phyloP scores from a whole-genome alignment of 2,329 filamentous ascomycete genomes.

The Aspergillus proliferans region DNA sequence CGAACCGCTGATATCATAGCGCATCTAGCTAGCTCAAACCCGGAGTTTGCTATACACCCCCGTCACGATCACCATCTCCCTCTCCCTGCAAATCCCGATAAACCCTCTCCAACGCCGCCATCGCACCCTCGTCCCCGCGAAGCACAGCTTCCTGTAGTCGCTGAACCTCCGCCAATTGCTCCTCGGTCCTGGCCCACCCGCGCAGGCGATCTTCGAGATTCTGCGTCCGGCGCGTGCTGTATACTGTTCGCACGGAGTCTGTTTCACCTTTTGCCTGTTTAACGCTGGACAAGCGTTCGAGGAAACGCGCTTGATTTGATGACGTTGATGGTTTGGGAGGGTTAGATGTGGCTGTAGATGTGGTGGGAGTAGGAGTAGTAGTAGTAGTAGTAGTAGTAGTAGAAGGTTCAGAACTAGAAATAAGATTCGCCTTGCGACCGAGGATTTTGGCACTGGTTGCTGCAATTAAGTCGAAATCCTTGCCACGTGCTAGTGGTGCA shows the following conservation, averaged over 20 bases:
- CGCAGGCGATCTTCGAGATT: constrained; percentile 26
- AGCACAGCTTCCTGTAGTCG: constrained; percentile 30
- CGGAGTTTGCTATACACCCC: too few relatives aligned
- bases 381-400: background rate
- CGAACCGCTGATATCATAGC: background rate
- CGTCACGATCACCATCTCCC: background rate
- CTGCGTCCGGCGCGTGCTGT: constrained; percentile 37
- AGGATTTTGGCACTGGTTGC: constrained; percentile 64
- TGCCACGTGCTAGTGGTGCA: constrained; percentile 36
- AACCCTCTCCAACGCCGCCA: constrained; percentile 30
- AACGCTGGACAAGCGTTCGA: constrained; percentile 59
- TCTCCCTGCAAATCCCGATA: constrained; percentile 14
- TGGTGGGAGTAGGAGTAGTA: background rate
- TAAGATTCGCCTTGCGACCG: constrained; percentile 58
- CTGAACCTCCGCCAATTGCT: constrained; percentile 31
- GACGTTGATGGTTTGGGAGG: constrained; percentile 18
- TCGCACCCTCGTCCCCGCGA: constrained; percentile 31
- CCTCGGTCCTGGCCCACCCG: constrained; percentile 34
- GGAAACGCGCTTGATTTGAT: constrained; percentile 49
- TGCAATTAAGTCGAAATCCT: constrained; percentile 64
- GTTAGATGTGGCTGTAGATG: background rate
- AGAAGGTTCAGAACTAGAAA: constrained; percentile 34
- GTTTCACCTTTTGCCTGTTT: constrained; percentile 60
- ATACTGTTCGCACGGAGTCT: constrained; percentile 59
- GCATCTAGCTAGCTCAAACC: too few relatives aligned